Evolutionary conservation across 1,284 basidiomycete genomes (phyloP), one percentile per base, ranked within the genome.

Genomic region (Trametes versicolor): DNA sequence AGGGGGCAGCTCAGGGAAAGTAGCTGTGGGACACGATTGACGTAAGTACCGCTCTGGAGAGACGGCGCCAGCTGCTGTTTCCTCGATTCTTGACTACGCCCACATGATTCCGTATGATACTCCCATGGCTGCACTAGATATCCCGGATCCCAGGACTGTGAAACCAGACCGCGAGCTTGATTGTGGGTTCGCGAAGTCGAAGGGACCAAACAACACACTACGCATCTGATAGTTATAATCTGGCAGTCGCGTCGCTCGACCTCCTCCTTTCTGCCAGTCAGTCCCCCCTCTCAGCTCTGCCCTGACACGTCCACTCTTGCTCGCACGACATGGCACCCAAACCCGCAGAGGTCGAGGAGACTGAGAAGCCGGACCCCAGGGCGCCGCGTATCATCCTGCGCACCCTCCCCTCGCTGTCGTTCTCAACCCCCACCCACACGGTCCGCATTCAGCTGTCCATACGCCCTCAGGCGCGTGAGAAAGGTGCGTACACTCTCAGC

Each of bases 321-420:
- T 37, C 49, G 47, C 49, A 21, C 43, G 50, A 25, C 45, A 56
- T 57, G 60, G 53, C 37, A 5, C 41, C 47, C 13, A 36, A 10
- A 4, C 29, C 37, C 12, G 34, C 25, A 27, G 21, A 37, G 34
- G 34, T 48, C 60, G 27, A 57, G 23, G n/a, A 2, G 19, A 45
- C 39, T 29, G 53, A 62, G 29, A 62, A 62, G 45, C 34, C 39
- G 17, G 29, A 51, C 23, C 29, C 29, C 25, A 49, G n/a, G 10
- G 32, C 39, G 27, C 54, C 53, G n/a, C 50, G 53, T 47, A 60
- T 60, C 23, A 53, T 60, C 41, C 58, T 60, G 29, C 58, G 21
- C 50, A 60, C 50, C 7, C 39, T 60, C 58, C 58, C 58, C 21
- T 52, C 58, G 50, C 32, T 53, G 41, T 60, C 58, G 21, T 60